Percentiles rank a stretch among this genome's conserved stretches.
Conservation (phyloP, 768 basidiomycete species). For the Leccinum subgranulosum region DNA sequence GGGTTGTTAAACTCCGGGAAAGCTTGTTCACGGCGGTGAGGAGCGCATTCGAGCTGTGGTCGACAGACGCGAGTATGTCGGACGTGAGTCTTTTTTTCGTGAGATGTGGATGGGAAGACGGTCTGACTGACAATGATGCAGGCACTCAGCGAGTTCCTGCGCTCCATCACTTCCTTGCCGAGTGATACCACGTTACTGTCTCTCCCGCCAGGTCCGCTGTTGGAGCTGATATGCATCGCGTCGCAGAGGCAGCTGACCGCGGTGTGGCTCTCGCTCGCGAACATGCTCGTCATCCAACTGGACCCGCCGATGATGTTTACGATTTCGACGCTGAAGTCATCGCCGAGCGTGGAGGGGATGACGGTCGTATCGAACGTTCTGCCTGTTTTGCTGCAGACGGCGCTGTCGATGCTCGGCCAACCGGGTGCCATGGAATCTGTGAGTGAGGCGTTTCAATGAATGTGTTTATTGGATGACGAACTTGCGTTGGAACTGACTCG, state of each 20-base stretch:
- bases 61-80: constrained; percentile 70
- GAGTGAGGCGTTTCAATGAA: constrained; percentile 18
- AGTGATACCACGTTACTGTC: constrained; percentile 76
- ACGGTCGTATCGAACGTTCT: constrained; percentile 53
- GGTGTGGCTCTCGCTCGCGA: constrained; percentile 81
- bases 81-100: constrained; percentile 51
- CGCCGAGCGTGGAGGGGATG: constrained; percentile 54
- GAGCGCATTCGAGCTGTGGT: constrained; percentile 70
- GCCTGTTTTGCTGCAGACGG: constrained; percentile 56
- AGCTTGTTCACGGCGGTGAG: constrained; percentile 59
- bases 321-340: constrained; percentile 42
- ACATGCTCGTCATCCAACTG: constrained; percentile 77
- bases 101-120: neutral
- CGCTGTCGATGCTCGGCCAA: constrained; percentile 49
- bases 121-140: constrained; percentile 28
- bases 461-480: neutral
- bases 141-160: constrained; percentile 81
- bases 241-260: constrained; percentile 70
- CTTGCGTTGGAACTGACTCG: constrained; percentile 6
- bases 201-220: constrained; percentile 74
- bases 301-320: constrained; percentile 58
- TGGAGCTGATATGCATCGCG: constrained; percentile 75
- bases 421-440: constrained; percentile 71
- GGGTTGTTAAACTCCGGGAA: constrained; percentile 63
- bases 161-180: constrained; percentile 80